These are phyloP conservation scores for Camellia oleifera DNA, from an alignment of 179 eudicot species.

Conservation along the genomic window DNA sequence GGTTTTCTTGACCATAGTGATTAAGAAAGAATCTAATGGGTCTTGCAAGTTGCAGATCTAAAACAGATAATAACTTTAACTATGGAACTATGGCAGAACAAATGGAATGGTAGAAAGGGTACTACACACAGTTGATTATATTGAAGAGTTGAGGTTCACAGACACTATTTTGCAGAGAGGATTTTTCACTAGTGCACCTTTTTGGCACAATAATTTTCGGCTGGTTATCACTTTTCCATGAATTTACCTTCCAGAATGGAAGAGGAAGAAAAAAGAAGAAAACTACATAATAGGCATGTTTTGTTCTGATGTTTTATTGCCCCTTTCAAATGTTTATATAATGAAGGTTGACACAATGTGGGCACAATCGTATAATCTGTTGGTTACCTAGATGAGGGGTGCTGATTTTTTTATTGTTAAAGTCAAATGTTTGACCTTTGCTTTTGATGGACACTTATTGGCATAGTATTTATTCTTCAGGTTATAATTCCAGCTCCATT, in stretches of 20 bases:
- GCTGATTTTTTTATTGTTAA: not conserved
- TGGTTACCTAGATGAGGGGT: not conserved
- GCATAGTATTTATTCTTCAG: conserved; percentile 29
- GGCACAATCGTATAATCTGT: not conserved
- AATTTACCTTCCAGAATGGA: not conserved
- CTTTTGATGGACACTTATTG: not conserved
- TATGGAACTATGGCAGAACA: not conserved
- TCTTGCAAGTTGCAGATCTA: not conserved
- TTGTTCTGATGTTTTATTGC: not conserved
- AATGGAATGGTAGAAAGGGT: not conserved
- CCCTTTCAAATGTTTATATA: not conserved
- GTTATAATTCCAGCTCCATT: conserved; percentile 85
- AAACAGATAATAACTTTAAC: not conserved
- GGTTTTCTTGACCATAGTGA: no score
- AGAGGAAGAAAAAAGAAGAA: not conserved
- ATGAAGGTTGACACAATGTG: not conserved
- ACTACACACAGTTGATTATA: not conserved
- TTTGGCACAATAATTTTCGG: not conserved
- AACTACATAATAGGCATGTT: not conserved
- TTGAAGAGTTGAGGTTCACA: not conserved
- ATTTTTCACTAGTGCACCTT: not conserved
- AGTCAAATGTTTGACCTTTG: not conserved
- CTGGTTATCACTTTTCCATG: not conserved
- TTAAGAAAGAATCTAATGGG: not conserved
- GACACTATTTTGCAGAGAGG: not conserved